Evolutionary conservation across 116 monocot species (phyloP).

Genomic region (Trichopus zeylanicus): DNA sequence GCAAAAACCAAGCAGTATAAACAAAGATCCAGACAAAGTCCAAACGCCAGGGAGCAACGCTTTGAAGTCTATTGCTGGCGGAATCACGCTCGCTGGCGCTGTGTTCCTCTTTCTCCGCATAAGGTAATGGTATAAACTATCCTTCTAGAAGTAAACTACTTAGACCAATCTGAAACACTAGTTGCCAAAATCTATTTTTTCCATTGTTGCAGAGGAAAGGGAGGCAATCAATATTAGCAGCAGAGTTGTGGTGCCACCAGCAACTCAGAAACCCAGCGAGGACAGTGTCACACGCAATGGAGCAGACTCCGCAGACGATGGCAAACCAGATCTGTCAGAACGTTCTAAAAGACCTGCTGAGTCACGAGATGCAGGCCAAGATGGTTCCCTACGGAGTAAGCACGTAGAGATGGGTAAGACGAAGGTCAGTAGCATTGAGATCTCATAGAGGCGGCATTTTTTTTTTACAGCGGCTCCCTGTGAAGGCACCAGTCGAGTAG

Average conservation of each 20-base stretch:
- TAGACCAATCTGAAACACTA: neutral
- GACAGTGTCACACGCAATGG: neutral
- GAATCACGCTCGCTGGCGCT: slow-evolving; percentile 34
- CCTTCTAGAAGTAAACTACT: neutral
- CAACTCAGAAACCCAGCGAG: slow-evolving; percentile 3
- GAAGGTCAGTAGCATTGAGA: no score
- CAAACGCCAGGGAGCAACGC: slow-evolving; percentile 15
- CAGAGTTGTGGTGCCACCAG: neutral
- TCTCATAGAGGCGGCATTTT: no score
- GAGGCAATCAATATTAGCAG: slow-evolving; percentile 13
- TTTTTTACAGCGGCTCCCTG: no score
- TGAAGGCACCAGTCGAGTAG: no score
- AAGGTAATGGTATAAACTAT: slow-evolving; percentile 19
- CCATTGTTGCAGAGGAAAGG: slow-evolving; percentile 14
- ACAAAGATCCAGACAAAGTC: neutral
- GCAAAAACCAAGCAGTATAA: neutral
- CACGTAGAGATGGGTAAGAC: slow-evolving; percentile 14
- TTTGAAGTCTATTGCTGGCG: slow-evolving; percentile 40
- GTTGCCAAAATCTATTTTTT: neutral
- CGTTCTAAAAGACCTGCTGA: no score
- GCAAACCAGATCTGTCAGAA: neutral
- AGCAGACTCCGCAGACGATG: neutral
- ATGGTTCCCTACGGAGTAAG: slow-evolving; percentile 4
- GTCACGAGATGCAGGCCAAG: neutral
- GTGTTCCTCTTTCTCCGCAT: slow-evolving; percentile 34